phyloP scores from a whole-genome alignment of 2,329 filamentous ascomycete species.

The Aspergillus thermomutatus region DNA sequence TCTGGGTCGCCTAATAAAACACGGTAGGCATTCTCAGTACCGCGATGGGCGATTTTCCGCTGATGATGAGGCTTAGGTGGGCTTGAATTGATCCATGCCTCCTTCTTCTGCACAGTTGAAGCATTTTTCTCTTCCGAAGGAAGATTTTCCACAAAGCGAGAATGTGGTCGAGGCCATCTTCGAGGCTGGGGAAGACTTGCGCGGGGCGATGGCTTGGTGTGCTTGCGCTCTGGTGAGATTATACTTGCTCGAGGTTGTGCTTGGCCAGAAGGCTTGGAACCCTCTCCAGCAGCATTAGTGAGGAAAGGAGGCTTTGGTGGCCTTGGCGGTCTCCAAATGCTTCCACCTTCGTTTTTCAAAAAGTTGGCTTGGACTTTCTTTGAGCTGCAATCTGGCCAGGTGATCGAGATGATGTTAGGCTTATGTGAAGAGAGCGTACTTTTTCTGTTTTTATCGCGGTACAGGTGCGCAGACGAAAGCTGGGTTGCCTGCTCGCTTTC shows the following conservation, averaged over 20 bases:
- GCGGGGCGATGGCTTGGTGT: background rate
- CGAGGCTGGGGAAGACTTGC: background rate
- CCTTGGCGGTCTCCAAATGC: constrained; percentile 6
- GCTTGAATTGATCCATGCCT: constrained; percentile 1
- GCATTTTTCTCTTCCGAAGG: background rate
- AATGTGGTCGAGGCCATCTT: background rate
- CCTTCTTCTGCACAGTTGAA: background rate
- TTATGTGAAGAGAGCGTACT: background rate
- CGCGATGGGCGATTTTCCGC: background rate
- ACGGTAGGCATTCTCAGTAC: background rate
- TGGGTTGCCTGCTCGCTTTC: constrained; percentile 1
- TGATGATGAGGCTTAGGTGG: constrained; percentile 1
- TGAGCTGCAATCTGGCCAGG: background rate
- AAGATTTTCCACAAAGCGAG: background rate
- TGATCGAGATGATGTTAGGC: background rate
- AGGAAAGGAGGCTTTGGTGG: constrained; percentile 14
- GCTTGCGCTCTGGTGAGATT: background rate
- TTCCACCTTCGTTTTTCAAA: background rate
- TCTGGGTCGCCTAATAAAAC: constrained; percentile 7
- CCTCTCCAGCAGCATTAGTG: background rate
- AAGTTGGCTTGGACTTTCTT: background rate
- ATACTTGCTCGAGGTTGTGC: background rate
- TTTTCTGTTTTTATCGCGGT: background rate
- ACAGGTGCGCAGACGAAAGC: background rate
- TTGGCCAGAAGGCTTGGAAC: background rate